Conservation (phyloP, 2,329 filamentous ascomycete genomes). For the Fusarium sp. region DNA sequence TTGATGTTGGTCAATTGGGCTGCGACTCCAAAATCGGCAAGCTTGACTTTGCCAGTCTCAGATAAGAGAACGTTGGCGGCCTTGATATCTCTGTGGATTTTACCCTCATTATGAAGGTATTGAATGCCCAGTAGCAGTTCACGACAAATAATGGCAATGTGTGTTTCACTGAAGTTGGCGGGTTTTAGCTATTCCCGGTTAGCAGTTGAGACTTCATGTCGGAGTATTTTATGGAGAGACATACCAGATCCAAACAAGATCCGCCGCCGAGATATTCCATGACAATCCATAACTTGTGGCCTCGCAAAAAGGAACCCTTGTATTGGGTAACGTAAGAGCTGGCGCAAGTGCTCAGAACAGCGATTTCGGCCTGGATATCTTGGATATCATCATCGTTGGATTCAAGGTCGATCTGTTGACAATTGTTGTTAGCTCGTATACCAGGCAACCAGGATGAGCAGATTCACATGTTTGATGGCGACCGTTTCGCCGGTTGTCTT, state of each 20-base stretch:
- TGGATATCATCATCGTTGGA: slow-evolving; percentile 98
- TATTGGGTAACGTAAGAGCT: slow-evolving; percentile 96
- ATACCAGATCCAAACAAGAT: slow-evolving; percentile 91
- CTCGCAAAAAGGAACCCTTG: slow-evolving; percentile 94
- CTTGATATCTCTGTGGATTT: slow-evolving; percentile 97
- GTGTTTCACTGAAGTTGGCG: slow-evolving; percentile 85
- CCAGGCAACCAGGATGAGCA: slow-evolving; percentile 23
- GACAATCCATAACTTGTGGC: slow-evolving; percentile 98
- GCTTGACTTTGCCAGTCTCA: slow-evolving; percentile 88
- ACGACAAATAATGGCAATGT: slow-evolving; percentile 94
- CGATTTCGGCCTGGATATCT: slow-evolving; percentile 98
- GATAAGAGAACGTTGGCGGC: slow-evolving; percentile 97
- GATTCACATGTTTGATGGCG: slow-evolving; percentile 92
- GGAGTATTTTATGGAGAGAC: slow-evolving; percentile 36
- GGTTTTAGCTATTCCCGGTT: slow-evolving; percentile 78
- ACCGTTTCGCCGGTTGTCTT: slow-evolving; percentile 91
- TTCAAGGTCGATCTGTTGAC: slow-evolving; percentile 91
- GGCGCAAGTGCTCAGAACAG: slow-evolving; percentile 92
- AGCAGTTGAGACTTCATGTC: slow-evolving; percentile 14
- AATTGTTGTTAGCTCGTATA: slow-evolving; percentile 24
- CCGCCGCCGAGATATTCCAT: slow-evolving; percentile 98
- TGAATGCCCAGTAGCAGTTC: slow-evolving; percentile 91
- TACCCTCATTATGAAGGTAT: slow-evolving; percentile 92
- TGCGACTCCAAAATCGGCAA: slow-evolving; percentile 97
- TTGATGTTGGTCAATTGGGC: slow-evolving; percentile 98